phyloP scores from a whole-genome alignment of 1,139 yeast species.

The Blastobotrys malaysiensis region DNA sequence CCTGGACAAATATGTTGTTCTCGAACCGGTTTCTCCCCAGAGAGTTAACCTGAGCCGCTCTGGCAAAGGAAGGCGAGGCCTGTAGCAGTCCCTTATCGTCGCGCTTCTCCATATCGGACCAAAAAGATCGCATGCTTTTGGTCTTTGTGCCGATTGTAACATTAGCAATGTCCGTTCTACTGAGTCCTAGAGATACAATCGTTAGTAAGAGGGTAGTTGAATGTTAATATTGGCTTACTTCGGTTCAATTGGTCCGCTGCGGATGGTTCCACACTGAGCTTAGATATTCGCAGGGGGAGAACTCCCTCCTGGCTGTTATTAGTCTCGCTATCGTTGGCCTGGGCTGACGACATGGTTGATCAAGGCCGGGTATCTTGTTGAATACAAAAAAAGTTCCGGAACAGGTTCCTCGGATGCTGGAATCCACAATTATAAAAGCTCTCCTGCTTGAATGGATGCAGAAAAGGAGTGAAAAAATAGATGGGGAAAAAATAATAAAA shows the following conservation, averaged over 20 bases:
- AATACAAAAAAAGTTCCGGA: not conserved
- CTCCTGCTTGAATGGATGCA: not conserved
- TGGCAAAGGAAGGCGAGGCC: not conserved
- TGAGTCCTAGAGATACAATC: slow-evolving; percentile 1
- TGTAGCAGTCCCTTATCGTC: slow-evolving; percentile 6
- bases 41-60: slow-evolving; percentile 3
- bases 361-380: not conserved
- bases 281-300: slow-evolving; percentile 13
- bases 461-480: not conserved
- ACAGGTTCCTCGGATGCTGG: not conserved
- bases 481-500: not conserved
- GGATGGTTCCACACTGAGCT: slow-evolving; percentile 1
- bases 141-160: slow-evolving; percentile 21
- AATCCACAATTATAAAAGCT: not conserved
- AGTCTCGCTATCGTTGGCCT: not conserved
- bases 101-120: slow-evolving; percentile 29
- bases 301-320: slow-evolving; percentile 1
- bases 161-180: not conserved
- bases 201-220: not conserved
- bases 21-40: slow-evolving; percentile 11
- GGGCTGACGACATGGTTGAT: not conserved
- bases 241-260: not conserved
- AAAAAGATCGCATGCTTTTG: slow-evolving; percentile 26
- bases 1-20: slow-evolving; percentile 21
- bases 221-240: not conserved